phyloP scores from a whole-genome alignment of 2,329 filamentous ascomycete species.

The Berkeleyomyces rouxiae region DNA sequence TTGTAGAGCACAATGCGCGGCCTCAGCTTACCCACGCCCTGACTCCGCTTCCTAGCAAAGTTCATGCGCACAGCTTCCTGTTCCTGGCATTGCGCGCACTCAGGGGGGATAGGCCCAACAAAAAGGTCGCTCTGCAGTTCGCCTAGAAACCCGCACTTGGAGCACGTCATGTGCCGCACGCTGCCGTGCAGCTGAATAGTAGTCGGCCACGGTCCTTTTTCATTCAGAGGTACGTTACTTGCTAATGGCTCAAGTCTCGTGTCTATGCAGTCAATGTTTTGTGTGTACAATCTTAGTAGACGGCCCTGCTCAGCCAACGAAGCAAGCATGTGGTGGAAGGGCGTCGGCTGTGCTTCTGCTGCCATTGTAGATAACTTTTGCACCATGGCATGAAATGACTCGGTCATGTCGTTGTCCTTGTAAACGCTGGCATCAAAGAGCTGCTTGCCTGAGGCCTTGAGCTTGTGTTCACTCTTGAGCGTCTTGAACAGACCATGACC shows the following conservation, averaged over 20 bases:
- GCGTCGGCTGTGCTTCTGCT: constrained; percentile 60
- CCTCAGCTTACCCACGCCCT: constrained; percentile 76
- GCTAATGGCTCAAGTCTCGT: constrained; percentile 63
- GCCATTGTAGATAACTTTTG: constrained; percentile 70
- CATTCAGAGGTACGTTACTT: constrained; percentile 63
- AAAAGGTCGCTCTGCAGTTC: constrained; percentile 69
- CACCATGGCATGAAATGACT: constrained; percentile 92
- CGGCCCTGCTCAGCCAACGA: constrained; percentile 77
- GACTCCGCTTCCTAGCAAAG: constrained; percentile 71
- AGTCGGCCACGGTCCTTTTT: constrained; percentile 80
- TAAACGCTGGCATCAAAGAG: constrained; percentile 97
- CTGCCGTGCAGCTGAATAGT: constrained; percentile 91
- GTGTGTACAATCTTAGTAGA: constrained; percentile 77
- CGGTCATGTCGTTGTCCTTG: constrained; percentile 74
- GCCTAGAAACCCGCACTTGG: constrained; percentile 67
- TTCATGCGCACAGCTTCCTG: constrained; percentile 61
- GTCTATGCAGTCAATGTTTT: constrained; percentile 94
- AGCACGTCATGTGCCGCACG: constrained; percentile 89
- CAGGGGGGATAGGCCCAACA: constrained; percentile 65
- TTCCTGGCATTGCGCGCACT: constrained; percentile 57
- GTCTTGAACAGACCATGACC: constrained; percentile 77
- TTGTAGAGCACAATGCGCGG: constrained; percentile 96
- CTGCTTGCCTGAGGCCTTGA: constrained; percentile 80
- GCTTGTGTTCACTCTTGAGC: constrained; percentile 69
- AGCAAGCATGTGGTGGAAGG: constrained; percentile 86